phyloP scores from a whole-genome alignment of 1,139 yeast genomes.

The Arxiozyma slooffiae region DNA sequence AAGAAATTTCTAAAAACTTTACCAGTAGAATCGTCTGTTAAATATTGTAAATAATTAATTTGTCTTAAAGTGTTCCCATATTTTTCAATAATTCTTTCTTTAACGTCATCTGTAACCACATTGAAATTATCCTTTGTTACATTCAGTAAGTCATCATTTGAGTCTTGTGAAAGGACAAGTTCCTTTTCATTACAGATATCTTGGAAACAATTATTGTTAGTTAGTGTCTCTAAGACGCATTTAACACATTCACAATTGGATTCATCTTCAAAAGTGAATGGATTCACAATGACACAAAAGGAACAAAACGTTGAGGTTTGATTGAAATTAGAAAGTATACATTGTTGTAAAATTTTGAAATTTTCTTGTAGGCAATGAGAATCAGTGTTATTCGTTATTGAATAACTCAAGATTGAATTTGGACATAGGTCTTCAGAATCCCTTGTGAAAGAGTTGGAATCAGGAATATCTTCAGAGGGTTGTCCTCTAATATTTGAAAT shows the following conservation, averaged over 20 bases:
- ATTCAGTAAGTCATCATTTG: background rate
- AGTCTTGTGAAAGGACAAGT: background rate
- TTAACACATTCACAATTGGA: slow-evolving; percentile 18
- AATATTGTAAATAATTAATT: slow-evolving; percentile 4
- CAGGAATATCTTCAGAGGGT: background rate
- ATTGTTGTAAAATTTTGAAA: slow-evolving; percentile 7
- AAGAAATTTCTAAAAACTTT: slow-evolving; percentile 9
- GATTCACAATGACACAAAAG: slow-evolving; percentile 13
- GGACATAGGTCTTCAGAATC: background rate
- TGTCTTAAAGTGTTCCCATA: background rate
- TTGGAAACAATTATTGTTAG: slow-evolving; percentile 9
- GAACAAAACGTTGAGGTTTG: slow-evolving; percentile 11
- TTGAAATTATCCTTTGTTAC: background rate
- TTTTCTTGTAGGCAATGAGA: background rate
- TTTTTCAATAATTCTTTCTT: slow-evolving; percentile 1
- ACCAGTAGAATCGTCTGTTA: slow-evolving; percentile 5
- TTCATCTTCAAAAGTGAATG: slow-evolving; percentile 7
- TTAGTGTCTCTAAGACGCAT: slow-evolving; percentile 12
- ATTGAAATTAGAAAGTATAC: slow-evolving; percentile 11
- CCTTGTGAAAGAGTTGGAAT: background rate
- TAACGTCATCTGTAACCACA: background rate
- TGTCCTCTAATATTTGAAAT: background rate
- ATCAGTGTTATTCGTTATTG: background rate
- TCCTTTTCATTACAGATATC: slow-evolving; percentile 7
- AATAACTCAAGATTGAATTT: background rate